phyloP scores from a whole-genome alignment of 2,329 filamentous ascomycete species.

The Pseudocercospora macadamiae region DNA sequence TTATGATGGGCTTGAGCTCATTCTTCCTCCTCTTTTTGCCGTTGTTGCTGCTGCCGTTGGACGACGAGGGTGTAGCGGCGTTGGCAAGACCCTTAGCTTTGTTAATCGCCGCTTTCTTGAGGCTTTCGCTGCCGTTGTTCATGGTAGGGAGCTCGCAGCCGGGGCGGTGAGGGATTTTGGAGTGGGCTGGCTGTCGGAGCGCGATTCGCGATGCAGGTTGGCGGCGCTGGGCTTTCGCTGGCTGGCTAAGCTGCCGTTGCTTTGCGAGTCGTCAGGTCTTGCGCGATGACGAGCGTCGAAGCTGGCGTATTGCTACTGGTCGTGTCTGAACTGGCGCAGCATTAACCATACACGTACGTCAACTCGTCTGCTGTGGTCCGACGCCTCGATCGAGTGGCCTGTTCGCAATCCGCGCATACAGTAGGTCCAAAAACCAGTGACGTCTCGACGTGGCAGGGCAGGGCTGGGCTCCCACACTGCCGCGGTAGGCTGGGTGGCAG shows the following conservation, averaged over 20 bases:
- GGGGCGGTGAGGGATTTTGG: conserved; percentile 18
- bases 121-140: conserved; percentile 29
- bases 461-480: background rate
- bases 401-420: background rate
- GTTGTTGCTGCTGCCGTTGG: conserved; percentile 26
- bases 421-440: background rate
- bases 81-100: conserved; percentile 68
- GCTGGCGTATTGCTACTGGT: conserved; percentile 6
- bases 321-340: too few species aligned
- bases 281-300: conserved; percentile 5
- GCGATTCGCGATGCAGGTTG: conserved; percentile 9
- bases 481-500: too few species aligned
- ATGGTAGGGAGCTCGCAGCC: conserved; percentile 21
- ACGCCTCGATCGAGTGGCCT: background rate
- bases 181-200: conserved; percentile 9
- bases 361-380: conserved; percentile 4
- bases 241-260: conserved; percentile 13
- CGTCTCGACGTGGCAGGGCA: background rate
- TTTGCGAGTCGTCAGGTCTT: conserved; percentile 21
- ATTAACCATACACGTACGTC: conserved; percentile 10
- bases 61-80: conserved; percentile 38
- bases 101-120: conserved; percentile 62
- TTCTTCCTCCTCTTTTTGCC: conserved; percentile 76
- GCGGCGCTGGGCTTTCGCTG: background rate
- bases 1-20: conserved; percentile 74